phyloP scores from a whole-genome alignment of 768 basidiomycete genomes.

The Erythrobasidium yunnanense region DNA sequence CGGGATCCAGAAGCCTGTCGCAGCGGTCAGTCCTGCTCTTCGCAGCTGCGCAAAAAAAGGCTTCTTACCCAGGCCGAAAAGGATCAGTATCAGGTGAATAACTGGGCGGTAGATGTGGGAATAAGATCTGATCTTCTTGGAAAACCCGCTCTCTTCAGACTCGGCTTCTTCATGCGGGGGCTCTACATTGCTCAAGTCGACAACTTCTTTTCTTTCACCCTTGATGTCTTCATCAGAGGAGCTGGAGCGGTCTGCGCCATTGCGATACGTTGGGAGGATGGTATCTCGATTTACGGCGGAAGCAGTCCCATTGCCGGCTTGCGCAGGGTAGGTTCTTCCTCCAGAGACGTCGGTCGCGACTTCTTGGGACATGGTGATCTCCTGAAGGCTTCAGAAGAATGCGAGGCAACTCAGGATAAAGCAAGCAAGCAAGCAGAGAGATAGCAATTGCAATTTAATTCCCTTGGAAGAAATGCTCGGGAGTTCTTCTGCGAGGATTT shows the following conservation, averaged over 20 bases:
- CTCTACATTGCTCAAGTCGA: conserved; percentile 5
- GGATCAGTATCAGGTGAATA: conserved; percentile 8
- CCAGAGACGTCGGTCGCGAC: no score
- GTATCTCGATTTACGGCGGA: background rate
- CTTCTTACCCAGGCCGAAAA: conserved; percentile 20
- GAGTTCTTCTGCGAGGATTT: no score
- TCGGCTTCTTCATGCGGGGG: conserved; percentile 18
- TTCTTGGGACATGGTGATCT: no score
- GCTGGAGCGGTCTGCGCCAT: background rate
- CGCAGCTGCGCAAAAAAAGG: background rate
- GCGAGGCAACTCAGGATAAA: no score
- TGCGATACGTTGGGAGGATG: conserved; percentile 16
- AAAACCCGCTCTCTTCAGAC: conserved; percentile 12
- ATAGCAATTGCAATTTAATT: no score
- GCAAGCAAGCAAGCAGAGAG: no score
- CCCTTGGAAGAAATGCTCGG: no score
- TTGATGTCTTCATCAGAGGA: background rate
- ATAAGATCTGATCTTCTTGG: conserved; percentile 1
- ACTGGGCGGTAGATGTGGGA: conserved; percentile 6
- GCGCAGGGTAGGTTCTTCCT: no score
- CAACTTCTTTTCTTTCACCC: background rate
- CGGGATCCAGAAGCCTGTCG: background rate
- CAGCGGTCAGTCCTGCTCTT: background rate
- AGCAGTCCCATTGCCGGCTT: no score
- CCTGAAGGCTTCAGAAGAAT: no score